Evolutionary conservation across 495 filamentous ascomycete species (phyloP), one percentile per base, ranked within the genome.

Genomic region (Penicillium canescens): DNA sequence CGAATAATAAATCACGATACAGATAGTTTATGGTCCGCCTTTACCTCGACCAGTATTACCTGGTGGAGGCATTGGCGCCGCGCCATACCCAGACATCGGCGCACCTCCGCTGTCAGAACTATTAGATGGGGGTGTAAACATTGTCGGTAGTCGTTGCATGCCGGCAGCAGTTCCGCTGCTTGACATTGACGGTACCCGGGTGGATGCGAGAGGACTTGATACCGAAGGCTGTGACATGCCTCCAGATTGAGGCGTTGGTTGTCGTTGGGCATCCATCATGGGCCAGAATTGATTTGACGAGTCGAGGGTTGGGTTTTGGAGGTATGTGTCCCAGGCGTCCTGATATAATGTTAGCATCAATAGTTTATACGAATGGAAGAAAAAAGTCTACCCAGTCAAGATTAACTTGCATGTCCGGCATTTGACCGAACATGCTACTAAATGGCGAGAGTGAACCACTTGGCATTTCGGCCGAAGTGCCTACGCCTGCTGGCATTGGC

Each of bases 301-400:
- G 38, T 82, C 80, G 39, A 82, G 47, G 14, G 67, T 72, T 18
- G 75, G 69, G 52, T 75, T 78, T 58, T 82, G 79, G 28, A 82
- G 71, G 42, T 82, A 83, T 21, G 66, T 77, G 55, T 83, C 80
- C 77, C 78, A 83, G 1, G 79, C 78, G 56, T 83, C 78, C 80
- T 83, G 50, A 18, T 14, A 5, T 11, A 9, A 41, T 9, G 39
- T 68, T 55, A 69, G 67, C 21, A 41, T 14, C 24, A 18, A 34
- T 46, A 39, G 33, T 26, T 31, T 7, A 10, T 31, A 31, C 8
- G 28, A n/a, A 8, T 13, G 10, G 8, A 33, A 31, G 7, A 21
- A 6, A 26, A n/a, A 13, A 43, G 66, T 85, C 71, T 75, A 92
- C 90, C 89, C 90, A 94, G 63, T 92, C 89, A 60, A 92, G 80